These are phyloP conservation scores for Trichoderma sp. DNA, from an alignment of 2,329 filamentous ascomycete species.

Conservation along the genomic window DNA sequence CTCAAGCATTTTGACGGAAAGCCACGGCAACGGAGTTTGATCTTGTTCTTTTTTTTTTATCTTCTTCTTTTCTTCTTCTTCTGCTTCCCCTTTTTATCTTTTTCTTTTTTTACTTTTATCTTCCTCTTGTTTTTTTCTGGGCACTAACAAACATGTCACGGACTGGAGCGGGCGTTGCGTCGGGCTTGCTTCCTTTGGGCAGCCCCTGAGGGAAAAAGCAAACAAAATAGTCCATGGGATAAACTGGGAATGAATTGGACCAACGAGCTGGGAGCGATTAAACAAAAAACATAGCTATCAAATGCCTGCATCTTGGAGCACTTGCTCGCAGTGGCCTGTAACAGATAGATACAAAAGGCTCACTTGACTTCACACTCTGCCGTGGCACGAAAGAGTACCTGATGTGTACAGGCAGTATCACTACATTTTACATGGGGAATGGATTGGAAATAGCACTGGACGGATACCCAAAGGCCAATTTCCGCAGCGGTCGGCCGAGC, in stretches of 20 bases:
- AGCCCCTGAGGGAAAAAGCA: background rate
- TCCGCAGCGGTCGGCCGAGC: background rate
- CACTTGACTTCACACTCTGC: background rate
- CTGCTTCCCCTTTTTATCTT: background rate
- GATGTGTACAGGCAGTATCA: background rate
- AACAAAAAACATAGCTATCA: background rate
- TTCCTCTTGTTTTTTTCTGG: background rate
- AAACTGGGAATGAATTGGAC: background rate
- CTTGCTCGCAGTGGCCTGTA: slow-evolving; percentile 13
- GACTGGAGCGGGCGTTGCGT: slow-evolving; percentile 22
- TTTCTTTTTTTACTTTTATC: background rate
- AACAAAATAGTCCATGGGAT: slow-evolving; percentile 1
- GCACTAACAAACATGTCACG: slow-evolving; percentile 6
- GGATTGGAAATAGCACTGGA: background rate
- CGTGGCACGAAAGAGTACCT: background rate
- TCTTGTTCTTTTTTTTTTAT: background rate
- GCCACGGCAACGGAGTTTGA: background rate
- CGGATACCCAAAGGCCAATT: background rate
- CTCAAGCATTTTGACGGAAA: slow-evolving; percentile 21
- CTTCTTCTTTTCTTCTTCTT: background rate
- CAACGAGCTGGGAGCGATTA: slow-evolving; percentile 1
- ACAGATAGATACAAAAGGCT: slow-evolving; percentile 11
- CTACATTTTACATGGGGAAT: background rate
- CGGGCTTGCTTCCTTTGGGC: slow-evolving; percentile 6
- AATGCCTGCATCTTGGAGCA: slow-evolving; percentile 5